Evolutionary conservation across 768 basidiomycete genomes (phyloP).

Genomic region (Steccherinum ochraceum): DNA sequence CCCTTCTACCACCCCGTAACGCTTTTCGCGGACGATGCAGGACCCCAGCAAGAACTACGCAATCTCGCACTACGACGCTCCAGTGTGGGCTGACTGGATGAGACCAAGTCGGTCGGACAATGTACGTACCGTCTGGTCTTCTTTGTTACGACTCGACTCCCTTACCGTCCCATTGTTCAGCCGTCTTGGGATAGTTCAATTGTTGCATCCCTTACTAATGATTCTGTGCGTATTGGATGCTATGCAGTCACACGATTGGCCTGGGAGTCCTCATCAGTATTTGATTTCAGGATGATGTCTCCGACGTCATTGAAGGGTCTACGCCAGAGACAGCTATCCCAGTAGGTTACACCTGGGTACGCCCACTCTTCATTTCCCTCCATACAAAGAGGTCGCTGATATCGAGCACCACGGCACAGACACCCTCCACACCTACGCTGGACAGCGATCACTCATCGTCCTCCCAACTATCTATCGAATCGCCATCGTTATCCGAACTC

Average conservation of each 20-base stretch:
- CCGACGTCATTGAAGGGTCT: not conserved
- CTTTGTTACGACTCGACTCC: not conserved
- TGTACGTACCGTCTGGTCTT: constrained; percentile 10
- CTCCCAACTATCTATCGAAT: constrained; percentile 16
- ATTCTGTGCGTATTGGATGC: constrained; percentile 10
- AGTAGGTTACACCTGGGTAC: not conserved
- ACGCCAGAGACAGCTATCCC: not conserved
- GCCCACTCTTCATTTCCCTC: not conserved
- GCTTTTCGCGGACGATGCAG: constrained; percentile 14
- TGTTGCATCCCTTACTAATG: constrained; percentile 8
- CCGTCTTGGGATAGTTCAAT: constrained; percentile 15
- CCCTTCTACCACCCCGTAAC: not conserved
- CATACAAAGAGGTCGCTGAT: not conserved
- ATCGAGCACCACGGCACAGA: not conserved
- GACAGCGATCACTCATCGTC: constrained; percentile 11
- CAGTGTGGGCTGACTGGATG: constrained; percentile 18
- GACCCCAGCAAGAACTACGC: constrained; percentile 15
- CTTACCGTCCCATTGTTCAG: constrained; percentile 5
- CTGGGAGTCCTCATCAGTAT: constrained; percentile 1
- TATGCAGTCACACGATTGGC: not conserved
- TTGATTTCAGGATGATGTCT: not conserved
- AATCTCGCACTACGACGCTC: constrained; percentile 13
- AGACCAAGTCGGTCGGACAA: constrained; percentile 12
- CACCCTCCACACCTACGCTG: constrained; percentile 2
- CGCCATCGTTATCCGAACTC: constrained; percentile 13